Base-by-base conservation (phyloP, 495 filamentous ascomycete species). In the Hypoxylon fuscum region DNA sequence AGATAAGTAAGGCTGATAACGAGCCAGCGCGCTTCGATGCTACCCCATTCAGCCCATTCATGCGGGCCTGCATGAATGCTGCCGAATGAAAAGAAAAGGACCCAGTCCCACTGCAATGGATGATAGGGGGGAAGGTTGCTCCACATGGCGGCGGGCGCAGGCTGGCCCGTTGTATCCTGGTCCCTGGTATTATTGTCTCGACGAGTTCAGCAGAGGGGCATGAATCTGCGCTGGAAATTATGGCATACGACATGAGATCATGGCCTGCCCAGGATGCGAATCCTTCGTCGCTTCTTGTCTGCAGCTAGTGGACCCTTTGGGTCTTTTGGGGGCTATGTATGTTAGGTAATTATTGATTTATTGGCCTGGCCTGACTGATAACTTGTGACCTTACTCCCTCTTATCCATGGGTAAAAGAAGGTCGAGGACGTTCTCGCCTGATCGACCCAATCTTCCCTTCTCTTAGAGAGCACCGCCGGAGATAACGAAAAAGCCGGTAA, bases 221-320 rank as follows among this genome's bases (percentile, higher is more conserved):
- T 9, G 8, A 38, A 5, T 27, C 25, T n/a, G 8, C 10, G 42
- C 20, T 45, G 21, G 43, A 46, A 29, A 46, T 46, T 27, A 18
- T 31, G 12, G 27, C 29, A 38, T 50, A 34, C 31, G 20, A 35
- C 47, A 20, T 52, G 47, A 45, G 29, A 51, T 52, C 47, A 52
- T 45, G 38, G 47, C 41, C 12, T 4, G 21, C 18, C 56, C 23
- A 29, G 56, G 56, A 53, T 53, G 15, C 40, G n/a, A 23, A 53
- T 60, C 56, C 56, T 53, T 45, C 11, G 15, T 32, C 37, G 47
- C 10, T n/a, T 17, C 41, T 25, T n/a, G 10, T 4, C 22, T 23
- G 23, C 18, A 34, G 43, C 15, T 11, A 23, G 29, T 31, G 23
- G 11, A 27, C 25, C 25, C 25, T 27, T 27, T 8, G 3, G 25